phyloP scores from a whole-genome alignment of 108 stramenopile species.

The Bacterosira constricta region DNA sequence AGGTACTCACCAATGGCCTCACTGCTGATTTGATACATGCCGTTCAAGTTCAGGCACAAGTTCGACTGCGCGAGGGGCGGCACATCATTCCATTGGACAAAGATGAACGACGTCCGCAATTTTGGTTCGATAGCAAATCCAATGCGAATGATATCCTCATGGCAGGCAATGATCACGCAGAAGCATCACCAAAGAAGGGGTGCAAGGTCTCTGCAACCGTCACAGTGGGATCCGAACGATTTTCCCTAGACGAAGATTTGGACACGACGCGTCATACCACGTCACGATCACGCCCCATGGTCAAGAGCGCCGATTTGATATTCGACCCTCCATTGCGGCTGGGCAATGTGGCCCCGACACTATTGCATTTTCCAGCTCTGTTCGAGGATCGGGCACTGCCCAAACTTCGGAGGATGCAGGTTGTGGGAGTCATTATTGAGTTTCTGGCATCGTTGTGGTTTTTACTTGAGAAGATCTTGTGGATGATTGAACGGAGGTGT shows the following conservation, averaged over 20 bases:
- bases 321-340: slow-evolving; percentile 83
- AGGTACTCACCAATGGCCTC: slow-evolving; percentile 64
- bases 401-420: slow-evolving; percentile 56
- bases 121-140: slow-evolving; percentile 55
- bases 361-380: slow-evolving; percentile 84
- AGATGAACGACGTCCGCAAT: slow-evolving; percentile 79
- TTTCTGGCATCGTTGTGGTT: slow-evolving; percentile 63
- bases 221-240: slow-evolving; percentile 66
- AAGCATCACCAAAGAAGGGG: slow-evolving; percentile 38
- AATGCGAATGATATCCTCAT: slow-evolving; percentile 6
- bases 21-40: slow-evolving; percentile 87
- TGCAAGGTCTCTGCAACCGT: slow-evolving; percentile 63
- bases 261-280: slow-evolving; percentile 58
- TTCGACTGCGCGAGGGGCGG: slow-evolving; percentile 65
- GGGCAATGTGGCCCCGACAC: slow-evolving; percentile 83
- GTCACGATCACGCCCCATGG: slow-evolving; percentile 74
- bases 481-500: slow-evolving; percentile 79
- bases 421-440: slow-evolving; percentile 66
- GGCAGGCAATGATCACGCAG: neutral
- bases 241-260: slow-evolving; percentile 72
- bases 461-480: slow-evolving; percentile 76
- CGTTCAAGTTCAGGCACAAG: slow-evolving; percentile 57
- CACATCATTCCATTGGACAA: slow-evolving; percentile 84
- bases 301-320: slow-evolving; percentile 66
- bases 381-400: slow-evolving; percentile 79